Evolutionary conservation across 2,329 filamentous ascomycete species (phyloP), one percentile per base, ranked within the genome.

Genomic region (Pyricularia pennisetigena): DNA sequence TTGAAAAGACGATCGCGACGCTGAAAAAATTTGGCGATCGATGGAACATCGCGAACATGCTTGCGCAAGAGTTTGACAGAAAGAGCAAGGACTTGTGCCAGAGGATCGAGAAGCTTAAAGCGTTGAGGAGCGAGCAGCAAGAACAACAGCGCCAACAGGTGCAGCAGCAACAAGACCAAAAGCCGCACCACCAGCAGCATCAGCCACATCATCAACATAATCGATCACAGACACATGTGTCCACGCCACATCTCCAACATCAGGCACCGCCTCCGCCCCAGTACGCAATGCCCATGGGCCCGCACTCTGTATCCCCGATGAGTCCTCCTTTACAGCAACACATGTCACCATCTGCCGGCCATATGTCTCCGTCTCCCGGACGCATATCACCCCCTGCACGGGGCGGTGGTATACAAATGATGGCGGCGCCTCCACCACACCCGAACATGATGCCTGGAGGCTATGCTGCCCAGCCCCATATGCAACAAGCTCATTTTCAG

Each of bases 11-110:
- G 8, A 79, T 80, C 3, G 80, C 84, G 69, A 86, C 84, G 0
- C 76, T 90, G 23, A 80, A 78, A 16, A 81, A 79, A n/a, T 88
- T 85, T 69, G 86, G 86, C 41, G 80, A 86, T 70, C 79, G 86
- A 2, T 90, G 87, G 87, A 82, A 82, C 3, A 82, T 87, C 69
- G 84, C 85, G 1, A 77, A 81, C 41, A 80, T 82, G 69, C 78
- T 89, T n/a, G 79, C 82, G 70, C 77, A 80, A 57, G 83, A 78
- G 57, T 88, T 88, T 72, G 82, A 87, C 70, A 74, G 75, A 65
- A 80, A 81, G 14, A 87, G 82, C 4, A 77, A 75, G 32, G 79
- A 82, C 64, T 78, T 82, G 5, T 71, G 82, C 28, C 78, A 81
- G 3, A 76, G 79, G 3, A 76, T 88, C 16, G 76, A 74, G 71